A percentile compares a stretch with the other conserved stretches of the same genome.
Conservation (phyloP, 192 early-diverging fungal genomes). For the Rhizoclosmatium globosum region DNA sequence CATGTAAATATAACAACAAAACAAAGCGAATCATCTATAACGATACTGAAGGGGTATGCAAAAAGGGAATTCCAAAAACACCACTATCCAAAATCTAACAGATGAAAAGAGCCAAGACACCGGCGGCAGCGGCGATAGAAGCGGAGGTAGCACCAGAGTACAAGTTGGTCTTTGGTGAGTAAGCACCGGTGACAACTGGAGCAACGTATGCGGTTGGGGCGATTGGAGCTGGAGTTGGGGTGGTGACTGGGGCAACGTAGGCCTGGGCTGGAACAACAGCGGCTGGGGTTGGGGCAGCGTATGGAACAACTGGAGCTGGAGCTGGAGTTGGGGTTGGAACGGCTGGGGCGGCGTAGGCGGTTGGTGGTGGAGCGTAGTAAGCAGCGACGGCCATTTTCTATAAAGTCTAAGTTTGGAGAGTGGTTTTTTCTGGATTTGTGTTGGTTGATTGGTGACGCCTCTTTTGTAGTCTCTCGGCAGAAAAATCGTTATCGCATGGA, state of each 20-base stretch:
- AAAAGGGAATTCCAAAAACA: too few species aligned
- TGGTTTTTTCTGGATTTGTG: too few species aligned
- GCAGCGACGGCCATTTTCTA: neutral
- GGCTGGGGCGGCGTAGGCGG: neutral
- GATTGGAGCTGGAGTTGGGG: neutral
- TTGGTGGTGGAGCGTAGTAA: neutral
- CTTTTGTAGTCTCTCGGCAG: too few species aligned
- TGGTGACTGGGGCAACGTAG: neutral
- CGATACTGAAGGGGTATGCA: too few species aligned
- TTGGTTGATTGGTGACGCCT: too few species aligned
- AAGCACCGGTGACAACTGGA: neutral
- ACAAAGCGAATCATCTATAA: too few species aligned
- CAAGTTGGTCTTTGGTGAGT: neutral
- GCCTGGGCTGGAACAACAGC: too few species aligned
- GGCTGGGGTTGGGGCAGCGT: neutral
- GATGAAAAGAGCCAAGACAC: neutral
- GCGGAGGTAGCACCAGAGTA: neutral
- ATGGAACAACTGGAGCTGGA: neutral
- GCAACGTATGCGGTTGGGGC: neutral
- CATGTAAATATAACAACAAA: too few species aligned
- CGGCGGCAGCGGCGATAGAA: neutral
- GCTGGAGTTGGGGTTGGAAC: neutral
- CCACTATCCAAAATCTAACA: neutral
- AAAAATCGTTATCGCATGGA: too few species aligned
- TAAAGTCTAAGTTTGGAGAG: neutral